These are phyloP conservation scores for Penicillium lividum DNA, from an alignment of 495 filamentous ascomycete genomes.

Conservation along the genomic window DNA sequence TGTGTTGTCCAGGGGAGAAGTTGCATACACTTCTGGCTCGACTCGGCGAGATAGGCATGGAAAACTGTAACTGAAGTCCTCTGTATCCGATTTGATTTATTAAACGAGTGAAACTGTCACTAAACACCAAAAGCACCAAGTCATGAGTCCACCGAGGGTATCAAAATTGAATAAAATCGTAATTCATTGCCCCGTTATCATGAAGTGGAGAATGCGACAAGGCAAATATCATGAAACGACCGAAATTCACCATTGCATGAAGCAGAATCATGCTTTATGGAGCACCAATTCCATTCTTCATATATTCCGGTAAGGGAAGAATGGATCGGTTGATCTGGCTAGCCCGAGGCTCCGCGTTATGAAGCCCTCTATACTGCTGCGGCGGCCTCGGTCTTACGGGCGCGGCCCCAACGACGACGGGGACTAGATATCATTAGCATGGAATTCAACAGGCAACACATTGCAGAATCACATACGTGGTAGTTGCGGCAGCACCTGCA, in stretches of 20 bases:
- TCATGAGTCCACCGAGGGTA: conserved; percentile 29
- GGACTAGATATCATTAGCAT: conserved; percentile 14
- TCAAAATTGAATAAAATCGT: conserved; percentile 26
- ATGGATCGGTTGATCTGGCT: neutral
- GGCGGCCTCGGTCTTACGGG: conserved; percentile 1
- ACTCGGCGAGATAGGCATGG: neutral
- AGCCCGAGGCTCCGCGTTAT: neutral
- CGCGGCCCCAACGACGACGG: conserved; percentile 27
- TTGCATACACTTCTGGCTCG: too few relatives aligned
- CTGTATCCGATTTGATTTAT: conserved; percentile 1
- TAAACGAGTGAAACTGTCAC: conserved; percentile 18
- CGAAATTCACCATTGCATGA: conserved; percentile 4
- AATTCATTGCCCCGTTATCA: conserved; percentile 23
- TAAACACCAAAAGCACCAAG: conserved; percentile 15
- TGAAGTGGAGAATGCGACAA: conserved; percentile 22
- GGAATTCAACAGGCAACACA: neutral
- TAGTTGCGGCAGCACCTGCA: neutral
- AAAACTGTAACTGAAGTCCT: neutral
- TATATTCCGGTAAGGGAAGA: neutral
- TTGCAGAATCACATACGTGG: conserved; percentile 12
- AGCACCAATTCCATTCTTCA: neutral
- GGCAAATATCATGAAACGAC: conserved; percentile 16
- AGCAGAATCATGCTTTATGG: neutral
- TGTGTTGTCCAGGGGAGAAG: too few relatives aligned
- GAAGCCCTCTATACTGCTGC: neutral